These are phyloP conservation scores for Amanita pseudoporphyria DNA, from an alignment of 768 basidiomycete species.

Conservation along the genomic window DNA sequence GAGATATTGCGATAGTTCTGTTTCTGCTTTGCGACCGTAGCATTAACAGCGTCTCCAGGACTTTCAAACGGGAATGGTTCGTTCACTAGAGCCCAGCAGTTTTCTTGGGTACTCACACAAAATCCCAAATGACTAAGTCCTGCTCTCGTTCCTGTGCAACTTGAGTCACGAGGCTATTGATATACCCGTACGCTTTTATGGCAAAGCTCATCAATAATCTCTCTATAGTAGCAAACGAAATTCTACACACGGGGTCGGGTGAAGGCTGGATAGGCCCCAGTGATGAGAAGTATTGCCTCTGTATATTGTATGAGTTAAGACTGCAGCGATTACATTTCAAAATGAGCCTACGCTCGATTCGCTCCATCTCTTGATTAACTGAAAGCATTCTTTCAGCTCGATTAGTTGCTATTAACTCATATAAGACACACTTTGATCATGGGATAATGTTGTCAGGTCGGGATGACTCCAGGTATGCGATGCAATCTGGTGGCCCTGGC, in stretches of 20 bases:
- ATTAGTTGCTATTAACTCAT: not conserved
- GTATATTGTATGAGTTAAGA: not conserved
- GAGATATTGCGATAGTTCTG: constrained; percentile 19
- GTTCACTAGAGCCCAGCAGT: not conserved
- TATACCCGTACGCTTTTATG: constrained; percentile 12
- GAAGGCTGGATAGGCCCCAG: constrained; percentile 16
- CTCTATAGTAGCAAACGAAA: not conserved
- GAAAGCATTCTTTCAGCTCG: too few species aligned
- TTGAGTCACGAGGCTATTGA: constrained; percentile 10
- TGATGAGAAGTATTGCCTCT: constrained; percentile 17
- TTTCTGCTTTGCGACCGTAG: constrained; percentile 19
- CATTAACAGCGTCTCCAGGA: constrained; percentile 28
- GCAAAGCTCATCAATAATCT: not conserved
- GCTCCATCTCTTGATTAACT: not conserved
- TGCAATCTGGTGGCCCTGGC: constrained; percentile 19
- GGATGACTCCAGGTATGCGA: constrained; percentile 24
- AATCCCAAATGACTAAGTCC: constrained; percentile 15
- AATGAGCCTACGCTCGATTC: not conserved
- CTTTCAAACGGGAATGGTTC: constrained; percentile 18
- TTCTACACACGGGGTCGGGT: constrained; percentile 18
- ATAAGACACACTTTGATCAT: not conserved
- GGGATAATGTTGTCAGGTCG: constrained; percentile 12
- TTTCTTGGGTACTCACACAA: constrained; percentile 10
- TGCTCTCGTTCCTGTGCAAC: constrained; percentile 10
- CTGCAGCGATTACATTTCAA: not conserved